These are phyloP conservation scores for Elsinoe perseae DNA, from an alignment of 2,329 filamentous ascomycete genomes.

Conservation along the genomic window DNA sequence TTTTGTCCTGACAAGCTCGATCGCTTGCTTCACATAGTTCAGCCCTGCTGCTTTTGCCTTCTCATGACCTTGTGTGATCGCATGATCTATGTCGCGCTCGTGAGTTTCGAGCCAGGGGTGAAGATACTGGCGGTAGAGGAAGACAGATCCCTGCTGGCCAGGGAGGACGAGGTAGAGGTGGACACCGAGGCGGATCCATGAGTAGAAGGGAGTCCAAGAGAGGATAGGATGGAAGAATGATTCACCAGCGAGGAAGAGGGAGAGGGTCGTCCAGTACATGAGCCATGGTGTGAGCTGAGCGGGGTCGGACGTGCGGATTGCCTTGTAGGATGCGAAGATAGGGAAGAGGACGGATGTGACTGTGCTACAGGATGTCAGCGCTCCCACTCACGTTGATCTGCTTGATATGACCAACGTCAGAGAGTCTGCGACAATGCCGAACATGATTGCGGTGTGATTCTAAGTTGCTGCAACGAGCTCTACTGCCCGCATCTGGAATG, in stretches of 20 bases:
- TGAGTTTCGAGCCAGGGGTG: constrained; percentile 84
- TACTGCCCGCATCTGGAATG: constrained; percentile 5
- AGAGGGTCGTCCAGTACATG: constrained; percentile 97
- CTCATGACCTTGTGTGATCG: constrained; percentile 76
- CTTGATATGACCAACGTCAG: constrained; percentile 56
- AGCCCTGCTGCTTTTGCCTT: constrained; percentile 69
- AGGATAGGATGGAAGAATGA: constrained; percentile 84
- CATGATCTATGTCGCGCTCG: constrained; percentile 79
- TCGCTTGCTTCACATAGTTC: constrained; percentile 41
- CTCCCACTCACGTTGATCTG: constrained; percentile 20
- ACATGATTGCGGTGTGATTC: constrained; percentile 45
- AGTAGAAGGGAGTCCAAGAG: constrained; percentile 87
- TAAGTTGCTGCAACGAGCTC: neutral
- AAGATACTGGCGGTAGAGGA: constrained; percentile 76
- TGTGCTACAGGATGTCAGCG: constrained; percentile 50
- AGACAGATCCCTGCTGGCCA: constrained; percentile 85
- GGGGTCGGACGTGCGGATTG: constrained; percentile 84
- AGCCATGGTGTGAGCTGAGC: constrained; percentile 91
- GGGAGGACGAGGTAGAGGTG: constrained; percentile 94
- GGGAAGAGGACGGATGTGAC: constrained; percentile 87
- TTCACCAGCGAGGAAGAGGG: constrained; percentile 71
- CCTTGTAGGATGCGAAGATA: constrained; percentile 96
- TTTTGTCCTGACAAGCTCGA: constrained; percentile 59
- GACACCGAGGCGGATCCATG: constrained; percentile 78
- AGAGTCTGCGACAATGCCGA: constrained; percentile 68